phyloP scores from a whole-genome alignment of 2,329 filamentous ascomycete species.

The Sporothrix globosa region DNA sequence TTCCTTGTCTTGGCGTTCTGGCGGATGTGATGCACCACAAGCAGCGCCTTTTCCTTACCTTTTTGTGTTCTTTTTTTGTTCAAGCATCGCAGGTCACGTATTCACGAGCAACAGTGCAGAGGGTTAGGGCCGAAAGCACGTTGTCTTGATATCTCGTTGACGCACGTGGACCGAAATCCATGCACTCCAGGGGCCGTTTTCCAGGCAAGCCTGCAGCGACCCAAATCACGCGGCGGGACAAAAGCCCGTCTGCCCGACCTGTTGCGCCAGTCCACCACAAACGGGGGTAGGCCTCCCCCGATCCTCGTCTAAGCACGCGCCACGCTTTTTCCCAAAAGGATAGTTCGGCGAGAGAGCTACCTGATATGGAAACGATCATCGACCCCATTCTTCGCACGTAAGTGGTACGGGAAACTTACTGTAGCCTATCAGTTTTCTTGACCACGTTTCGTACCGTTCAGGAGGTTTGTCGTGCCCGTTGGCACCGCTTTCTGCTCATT shows the following conservation, averaged over 20 bases:
- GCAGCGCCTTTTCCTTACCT: not conserved
- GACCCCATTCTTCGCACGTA: not conserved
- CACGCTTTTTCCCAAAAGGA: not conserved
- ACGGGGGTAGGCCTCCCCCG: conserved; percentile 6
- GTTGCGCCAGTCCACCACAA: not conserved
- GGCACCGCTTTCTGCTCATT: not conserved
- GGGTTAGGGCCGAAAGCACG: not conserved
- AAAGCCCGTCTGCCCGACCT: not conserved
- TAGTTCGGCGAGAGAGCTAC: conserved; percentile 11
- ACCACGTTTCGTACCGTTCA: not conserved
- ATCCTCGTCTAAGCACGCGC: not conserved
- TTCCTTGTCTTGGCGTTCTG: not conserved
- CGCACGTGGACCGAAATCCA: conserved; percentile 10
- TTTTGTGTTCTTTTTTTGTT: not conserved
- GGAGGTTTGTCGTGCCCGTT: no score
- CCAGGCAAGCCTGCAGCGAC: not conserved
- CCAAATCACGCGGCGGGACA: conserved; percentile 6
- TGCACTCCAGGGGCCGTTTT: not conserved
- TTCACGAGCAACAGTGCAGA: not conserved
- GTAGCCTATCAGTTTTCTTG: not conserved
- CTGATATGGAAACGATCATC: conserved; percentile 19
- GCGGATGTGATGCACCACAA: not conserved
- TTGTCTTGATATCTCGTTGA: conserved; percentile 7
- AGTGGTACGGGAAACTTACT: no score
- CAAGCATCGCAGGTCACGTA: not conserved